Base-by-base conservation (phyloP, 257 asterid genomes). In the Hygrophila difformis region DNA sequence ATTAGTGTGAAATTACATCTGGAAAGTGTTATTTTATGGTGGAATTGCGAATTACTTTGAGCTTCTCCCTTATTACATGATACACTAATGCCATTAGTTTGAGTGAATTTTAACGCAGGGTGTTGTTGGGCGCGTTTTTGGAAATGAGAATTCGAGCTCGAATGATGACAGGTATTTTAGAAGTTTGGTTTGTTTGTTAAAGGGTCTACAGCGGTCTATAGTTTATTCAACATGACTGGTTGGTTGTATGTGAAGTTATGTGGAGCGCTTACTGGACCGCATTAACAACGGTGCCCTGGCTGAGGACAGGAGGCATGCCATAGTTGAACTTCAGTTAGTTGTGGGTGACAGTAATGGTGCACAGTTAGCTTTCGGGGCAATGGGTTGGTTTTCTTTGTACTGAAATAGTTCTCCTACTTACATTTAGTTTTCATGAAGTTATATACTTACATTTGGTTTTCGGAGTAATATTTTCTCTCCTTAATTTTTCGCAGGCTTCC, bases 351-450 rank as follows among this genome's bases (percentile, higher is more conserved):
- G 89, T 62, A 74, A 51, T 39, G 81, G 78, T 60, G 80, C 92
- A 12, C 95, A 91, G 75, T 63, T 91, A 63, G 96, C 98, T 50
- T 82, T 91, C 67, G 96, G 98, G 52, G 96, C 96, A 39, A 86
- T 77, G 87, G 98, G 98, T 91, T 61, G 53, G 82, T 82, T 55
- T 28, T 26, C 39, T 34, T 59, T 49, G 48, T 45, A 22, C 56
- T 55, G 56, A 39, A 33, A 22, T 38, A 39, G 13, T 44, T 37
- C 41, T 42, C 35, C 46, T 45, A 35, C 46, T 18, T 56, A 47
- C 34, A 53, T 63, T 33, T 42, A 35, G 41, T 28, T 26, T 39
- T 42, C 63, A 48, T 26, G 34, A 19, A 53, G 11, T n/a, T n/a
- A n/a, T n/a, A n/a, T n/a, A n/a, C n/a, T n/a, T n/a, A n/a, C n/a